phyloP scores from a whole-genome alignment of 2,329 filamentous ascomycete species.

The Xylaria polymorpha region DNA sequence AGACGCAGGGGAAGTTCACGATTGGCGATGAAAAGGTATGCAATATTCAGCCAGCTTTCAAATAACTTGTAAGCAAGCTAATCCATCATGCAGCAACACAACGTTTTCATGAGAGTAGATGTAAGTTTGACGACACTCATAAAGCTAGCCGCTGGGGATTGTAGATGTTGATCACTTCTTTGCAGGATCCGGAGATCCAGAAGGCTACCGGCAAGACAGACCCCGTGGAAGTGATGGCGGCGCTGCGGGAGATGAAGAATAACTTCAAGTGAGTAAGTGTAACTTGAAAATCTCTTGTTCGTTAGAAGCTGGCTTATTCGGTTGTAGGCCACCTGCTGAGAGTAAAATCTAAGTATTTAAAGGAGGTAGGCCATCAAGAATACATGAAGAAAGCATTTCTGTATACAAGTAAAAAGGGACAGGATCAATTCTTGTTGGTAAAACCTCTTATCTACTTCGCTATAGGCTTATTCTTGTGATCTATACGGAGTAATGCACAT shows the following conservation, averaged over 20 bases:
- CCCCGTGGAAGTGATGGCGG: conserved; percentile 85
- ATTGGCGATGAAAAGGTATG: conserved; percentile 95
- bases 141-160: not conserved
- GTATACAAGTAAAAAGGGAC: not conserved
- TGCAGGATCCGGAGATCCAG: conserved; percentile 82
- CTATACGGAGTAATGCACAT: not conserved
- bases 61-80: conserved; percentile 18
- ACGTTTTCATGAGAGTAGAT: conserved; percentile 93
- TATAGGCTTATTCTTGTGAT: not conserved
- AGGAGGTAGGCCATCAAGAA: not conserved
- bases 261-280: conserved; percentile 68
- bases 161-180: conserved; percentile 10
- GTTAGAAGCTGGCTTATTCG: conserved; percentile 16
- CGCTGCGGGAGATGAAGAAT: conserved; percentile 92
- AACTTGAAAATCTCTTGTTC: not conserved
- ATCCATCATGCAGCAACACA: conserved; percentile 74
- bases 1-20: conserved; percentile 96
- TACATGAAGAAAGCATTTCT: conserved; percentile 1
- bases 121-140: conserved; percentile 60
- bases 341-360: conserved; percentile 34
- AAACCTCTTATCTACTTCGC: not conserved
- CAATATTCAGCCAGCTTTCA: not conserved
- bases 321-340: conserved; percentile 26
- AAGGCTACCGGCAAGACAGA: conserved; percentile 84
- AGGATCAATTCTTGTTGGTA: not conserved